phyloP scores from a whole-genome alignment of 1,284 basidiomycete species.

The Mycosarcoma maydis region DNA sequence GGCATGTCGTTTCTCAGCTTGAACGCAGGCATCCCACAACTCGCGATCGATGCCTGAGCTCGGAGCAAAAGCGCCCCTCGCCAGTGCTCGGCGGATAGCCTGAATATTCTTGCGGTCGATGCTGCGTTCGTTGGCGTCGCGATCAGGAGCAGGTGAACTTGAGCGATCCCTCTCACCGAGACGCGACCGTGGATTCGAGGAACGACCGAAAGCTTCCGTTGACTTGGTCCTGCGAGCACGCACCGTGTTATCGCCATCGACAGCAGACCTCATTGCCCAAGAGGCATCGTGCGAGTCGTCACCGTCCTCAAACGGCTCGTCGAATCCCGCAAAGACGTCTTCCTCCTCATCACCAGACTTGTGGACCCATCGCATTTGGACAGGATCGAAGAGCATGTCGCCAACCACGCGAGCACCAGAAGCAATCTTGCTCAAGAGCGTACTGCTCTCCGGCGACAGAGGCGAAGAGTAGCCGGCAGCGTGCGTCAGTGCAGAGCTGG shows the following conservation, averaged over 20 bases:
- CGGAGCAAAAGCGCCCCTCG: conserved; percentile 14
- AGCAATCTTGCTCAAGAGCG: conserved; percentile 27
- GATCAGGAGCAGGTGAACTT: conserved; percentile 2
- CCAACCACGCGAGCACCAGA: conserved; percentile 80
- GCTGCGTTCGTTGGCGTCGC: conserved; percentile 19
- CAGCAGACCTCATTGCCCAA: background rate
- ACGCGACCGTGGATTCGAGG: conserved; percentile 21
- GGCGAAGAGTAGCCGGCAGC: conserved; percentile 28
- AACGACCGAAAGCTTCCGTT: conserved; percentile 17
- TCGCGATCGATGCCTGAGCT: conserved; percentile 42
- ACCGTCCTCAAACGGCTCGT: conserved; percentile 25
- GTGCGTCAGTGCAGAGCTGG: conserved; percentile 29
- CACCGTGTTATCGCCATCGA: conserved; percentile 32
- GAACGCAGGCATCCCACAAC: conserved; percentile 40
- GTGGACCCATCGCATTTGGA: conserved; percentile 88
- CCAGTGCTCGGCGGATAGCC: conserved; percentile 18
- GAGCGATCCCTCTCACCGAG: conserved; percentile 7
- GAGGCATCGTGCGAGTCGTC: conserved; percentile 2
- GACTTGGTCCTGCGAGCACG: conserved; percentile 40
- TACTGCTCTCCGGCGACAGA: conserved; percentile 33
- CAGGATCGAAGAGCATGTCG: conserved; percentile 95
- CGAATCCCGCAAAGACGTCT: conserved; percentile 51
- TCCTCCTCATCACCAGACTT: conserved; percentile 81
- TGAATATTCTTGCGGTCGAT: conserved; percentile 19
- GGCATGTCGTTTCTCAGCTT: conserved; percentile 48